These are phyloP conservation scores for Fusarium sp. DNA, from an alignment of 2,329 filamentous ascomycete genomes.

Conservation along the genomic window DNA sequence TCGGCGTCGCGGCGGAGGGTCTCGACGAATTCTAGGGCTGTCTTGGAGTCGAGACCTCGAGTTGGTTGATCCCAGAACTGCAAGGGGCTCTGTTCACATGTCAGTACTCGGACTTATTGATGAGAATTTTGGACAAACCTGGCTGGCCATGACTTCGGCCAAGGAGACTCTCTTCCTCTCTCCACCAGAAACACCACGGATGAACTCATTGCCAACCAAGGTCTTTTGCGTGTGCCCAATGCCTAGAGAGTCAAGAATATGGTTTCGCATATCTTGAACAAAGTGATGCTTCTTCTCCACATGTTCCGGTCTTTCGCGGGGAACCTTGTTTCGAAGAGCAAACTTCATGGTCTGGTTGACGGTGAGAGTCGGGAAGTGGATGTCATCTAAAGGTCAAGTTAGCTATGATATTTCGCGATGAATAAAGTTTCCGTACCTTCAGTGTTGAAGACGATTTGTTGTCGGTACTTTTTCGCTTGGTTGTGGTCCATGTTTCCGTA, in stretches of 20 bases:
- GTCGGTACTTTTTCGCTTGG: constrained; percentile 41
- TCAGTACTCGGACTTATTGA: constrained; percentile 23
- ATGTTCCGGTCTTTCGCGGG: constrained; percentile 61
- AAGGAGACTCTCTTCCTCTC: constrained; percentile 79
- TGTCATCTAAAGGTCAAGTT: constrained; percentile 53
- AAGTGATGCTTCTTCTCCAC: constrained; percentile 45
- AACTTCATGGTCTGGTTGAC: constrained; percentile 74
- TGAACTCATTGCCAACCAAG: constrained; percentile 71
- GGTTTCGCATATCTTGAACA: constrained; percentile 46
- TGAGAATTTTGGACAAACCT: constrained; percentile 35
- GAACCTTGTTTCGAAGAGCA: constrained; percentile 71
- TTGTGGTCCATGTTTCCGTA: constrained; percentile 44
- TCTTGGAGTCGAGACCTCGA: constrained; percentile 76
- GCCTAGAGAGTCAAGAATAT: constrained; percentile 67
- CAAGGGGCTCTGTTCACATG: constrained; percentile 55
- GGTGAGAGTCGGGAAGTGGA: constrained; percentile 74
- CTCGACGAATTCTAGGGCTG: constrained; percentile 76
- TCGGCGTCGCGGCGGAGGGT: constrained; percentile 71
- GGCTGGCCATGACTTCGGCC: constrained; percentile 69
- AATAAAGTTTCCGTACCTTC: constrained; percentile 35
- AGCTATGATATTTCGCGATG: no score
- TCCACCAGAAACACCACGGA: constrained; percentile 69
- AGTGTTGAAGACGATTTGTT: constrained; percentile 49
- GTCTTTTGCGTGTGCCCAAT: constrained; percentile 74
- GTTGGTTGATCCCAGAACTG: constrained; percentile 79